Evolutionary conservation across 352 stramenopile genomes (phyloP), one percentile per base, ranked within the genome.

Genomic region (Blastocystis sp.): DNA sequence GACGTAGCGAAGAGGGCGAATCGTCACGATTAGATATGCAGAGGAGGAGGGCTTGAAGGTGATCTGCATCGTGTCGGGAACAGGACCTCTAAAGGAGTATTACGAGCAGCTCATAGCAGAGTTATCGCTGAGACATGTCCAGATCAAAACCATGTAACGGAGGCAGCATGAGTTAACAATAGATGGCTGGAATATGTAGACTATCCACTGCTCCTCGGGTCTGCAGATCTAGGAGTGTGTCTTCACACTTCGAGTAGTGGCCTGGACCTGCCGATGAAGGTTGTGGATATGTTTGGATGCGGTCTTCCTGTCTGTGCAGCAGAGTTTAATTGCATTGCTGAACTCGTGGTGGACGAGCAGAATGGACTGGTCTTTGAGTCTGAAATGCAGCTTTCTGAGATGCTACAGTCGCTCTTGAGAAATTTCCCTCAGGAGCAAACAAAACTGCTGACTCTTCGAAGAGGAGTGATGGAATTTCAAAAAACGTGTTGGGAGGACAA

Each of bases 231-330:
- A 0, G 98, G 97, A 56, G 93, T 99, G 50, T 99, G 95, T 43
- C 93, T 99, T n/a, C 98, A 99, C 93, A 98, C 96, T 9, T 98
- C 95, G 3, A 99, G 96, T 2, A 98, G 94, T 4, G 97, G 97
- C 0, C 91, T 99, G 45, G 97, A 99, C 92, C 91, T 99, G 56
- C 97, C 97, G 4, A 99, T 99, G 97, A 99, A 99, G 87, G 96
- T 99, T 59, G 92, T 99, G 45, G 97, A 99, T 92, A 98, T 99
- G 95, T 99, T 98, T 93, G 97, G 97, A 47, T 97, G 94, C 82
- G 93, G 94, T 16, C 92, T 99, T 47, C 97, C 97, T 20, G 97
- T 99, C 0, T 98, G 96, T 90, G 97, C 97, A 2, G 93, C 98
- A 43, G 92, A 92, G 55, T 99, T 98, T 93, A 92, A 94, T 73